Percentiles rank a stretch among this genome's conserved stretches.
phyloP scores from a whole-genome alignment of 371 early-diverging fungal species.

The Haplosporangium sp. region DNA sequence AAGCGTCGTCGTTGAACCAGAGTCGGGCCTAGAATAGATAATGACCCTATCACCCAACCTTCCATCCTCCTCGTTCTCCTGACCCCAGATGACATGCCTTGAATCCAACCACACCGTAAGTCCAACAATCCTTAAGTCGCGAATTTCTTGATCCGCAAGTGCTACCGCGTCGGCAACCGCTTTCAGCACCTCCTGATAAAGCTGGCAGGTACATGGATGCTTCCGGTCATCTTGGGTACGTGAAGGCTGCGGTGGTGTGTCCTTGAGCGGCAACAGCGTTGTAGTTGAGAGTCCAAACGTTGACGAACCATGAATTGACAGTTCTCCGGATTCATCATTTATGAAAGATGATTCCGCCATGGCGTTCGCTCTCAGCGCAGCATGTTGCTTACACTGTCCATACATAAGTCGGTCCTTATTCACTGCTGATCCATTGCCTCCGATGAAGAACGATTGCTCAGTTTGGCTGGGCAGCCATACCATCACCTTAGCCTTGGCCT shows the following conservation, averaged over 20 bases:
- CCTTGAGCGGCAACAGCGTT: neutral
- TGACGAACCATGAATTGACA: neutral
- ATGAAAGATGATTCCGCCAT: neutral
- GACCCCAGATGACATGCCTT: constrained; percentile 35
- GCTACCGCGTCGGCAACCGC: constrained; percentile 32
- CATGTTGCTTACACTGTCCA: constrained; percentile 12
- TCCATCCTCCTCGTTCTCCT: constrained; percentile 31
- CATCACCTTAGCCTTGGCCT: constrained; percentile 15
- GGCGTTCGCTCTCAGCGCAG: neutral
- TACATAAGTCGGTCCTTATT: neutral
- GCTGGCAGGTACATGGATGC: constrained; percentile 17
- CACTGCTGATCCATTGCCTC: neutral
- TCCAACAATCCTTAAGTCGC: constrained; percentile 26
- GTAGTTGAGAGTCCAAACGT: constrained; percentile 9
- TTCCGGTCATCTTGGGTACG: neutral
- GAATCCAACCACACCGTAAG: constrained; percentile 39
- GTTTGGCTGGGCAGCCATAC: constrained; percentile 43
- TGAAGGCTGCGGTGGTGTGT: neutral
- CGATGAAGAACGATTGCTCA: constrained; percentile 26
- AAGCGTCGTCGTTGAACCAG: neutral
- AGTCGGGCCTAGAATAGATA: constrained; percentile 12
- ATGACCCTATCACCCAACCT: constrained; percentile 30
- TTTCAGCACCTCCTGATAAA: constrained; percentile 19
- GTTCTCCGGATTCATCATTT: no score
- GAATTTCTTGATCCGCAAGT: constrained; percentile 39